Evolutionary conservation across 192 early-diverging fungal species (phyloP).

Genomic region (Coemansia sp.): DNA sequence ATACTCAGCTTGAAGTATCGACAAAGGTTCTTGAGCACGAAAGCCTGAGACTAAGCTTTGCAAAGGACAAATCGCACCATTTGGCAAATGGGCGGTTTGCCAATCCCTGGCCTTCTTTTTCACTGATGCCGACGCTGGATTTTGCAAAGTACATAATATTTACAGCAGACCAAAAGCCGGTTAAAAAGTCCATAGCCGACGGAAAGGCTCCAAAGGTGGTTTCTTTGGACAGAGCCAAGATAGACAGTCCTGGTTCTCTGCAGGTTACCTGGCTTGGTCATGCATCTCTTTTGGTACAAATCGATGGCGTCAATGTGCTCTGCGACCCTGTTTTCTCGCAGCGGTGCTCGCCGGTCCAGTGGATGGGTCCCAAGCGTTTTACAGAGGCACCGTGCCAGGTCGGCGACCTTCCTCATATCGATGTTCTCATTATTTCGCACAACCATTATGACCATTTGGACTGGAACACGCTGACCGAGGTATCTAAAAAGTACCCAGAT

Average conservation of each 20-base stretch:
- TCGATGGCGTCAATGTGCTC: conserved; percentile 68
- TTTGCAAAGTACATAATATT: conserved; percentile 20
- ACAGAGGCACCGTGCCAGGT: conserved; percentile 67
- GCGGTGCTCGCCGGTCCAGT: conserved; percentile 72
- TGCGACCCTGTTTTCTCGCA: conserved; percentile 77
- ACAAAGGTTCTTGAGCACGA: conserved; percentile 6
- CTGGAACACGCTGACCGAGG: conserved; percentile 60
- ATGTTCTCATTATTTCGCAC: conserved; percentile 77
- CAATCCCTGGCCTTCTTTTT: conserved; percentile 66
- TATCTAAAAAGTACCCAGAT: conserved; percentile 54
- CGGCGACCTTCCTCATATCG: conserved; percentile 67
- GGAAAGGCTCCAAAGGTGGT: conserved; percentile 32
- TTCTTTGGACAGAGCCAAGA: conserved; percentile 21
- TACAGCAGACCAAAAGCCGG: conserved; percentile 13
- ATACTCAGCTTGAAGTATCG: not conserved
- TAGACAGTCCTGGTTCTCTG: conserved; percentile 19
- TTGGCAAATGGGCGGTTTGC: conserved; percentile 57
- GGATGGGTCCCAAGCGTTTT: conserved; percentile 68
- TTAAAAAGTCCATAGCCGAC: conserved; percentile 23
- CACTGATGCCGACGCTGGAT: not conserved
- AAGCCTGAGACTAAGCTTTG: conserved; percentile 13
- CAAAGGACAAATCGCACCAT: conserved; percentile 48
- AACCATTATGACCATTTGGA: conserved; percentile 93
- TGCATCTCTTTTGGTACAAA: conserved; percentile 66
- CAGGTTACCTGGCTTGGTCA: conserved; percentile 65